These are phyloP conservation scores for Globisporangium cystogenes DNA, from an alignment of 352 stramenopile species.

Conservation along the genomic window DNA sequence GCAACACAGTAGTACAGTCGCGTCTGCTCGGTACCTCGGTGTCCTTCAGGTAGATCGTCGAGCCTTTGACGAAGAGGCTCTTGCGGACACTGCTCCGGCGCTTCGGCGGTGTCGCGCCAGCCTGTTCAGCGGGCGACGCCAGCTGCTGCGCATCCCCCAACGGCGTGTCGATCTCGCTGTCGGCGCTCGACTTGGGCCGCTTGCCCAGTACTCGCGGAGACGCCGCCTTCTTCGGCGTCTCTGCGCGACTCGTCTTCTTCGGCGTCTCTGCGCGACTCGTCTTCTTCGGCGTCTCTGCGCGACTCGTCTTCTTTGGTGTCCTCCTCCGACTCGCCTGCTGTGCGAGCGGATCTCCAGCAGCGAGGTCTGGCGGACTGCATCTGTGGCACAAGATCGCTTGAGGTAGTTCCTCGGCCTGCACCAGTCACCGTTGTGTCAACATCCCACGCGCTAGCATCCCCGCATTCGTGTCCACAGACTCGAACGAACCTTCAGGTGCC, in stretches of 20 bases:
- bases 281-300: not conserved
- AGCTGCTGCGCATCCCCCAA: not conserved
- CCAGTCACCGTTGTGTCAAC: not conserved
- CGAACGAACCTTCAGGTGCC: constrained; percentile 17
- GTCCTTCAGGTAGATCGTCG: constrained; percentile 60
- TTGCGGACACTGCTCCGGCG: constrained; percentile 24
- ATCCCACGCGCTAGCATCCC: not conserved
- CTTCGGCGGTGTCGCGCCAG: constrained; percentile 9
- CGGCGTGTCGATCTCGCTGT: constrained; percentile 14
- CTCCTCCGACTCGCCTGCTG: not conserved
- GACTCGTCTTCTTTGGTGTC: not conserved
- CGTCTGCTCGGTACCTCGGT: constrained; percentile 27
- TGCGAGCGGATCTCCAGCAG: not conserved
- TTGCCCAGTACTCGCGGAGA: constrained; percentile 9
- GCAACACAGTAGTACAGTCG: constrained; percentile 1
- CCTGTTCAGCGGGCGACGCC: not conserved
- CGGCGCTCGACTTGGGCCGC: not conserved
- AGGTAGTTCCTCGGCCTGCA: constrained; percentile 10
- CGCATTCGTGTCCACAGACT: not conserved
- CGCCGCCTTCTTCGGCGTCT: constrained; percentile 1
- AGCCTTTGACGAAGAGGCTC: constrained; percentile 47
- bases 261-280: no score
- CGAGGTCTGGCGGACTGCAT: not conserved
- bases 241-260: not conserved
- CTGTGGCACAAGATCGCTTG: constrained; percentile 5